Evolutionary conservation across 148 eudicot genomes (phyloP), one percentile per base, ranked within the genome.

Genomic region (Cornus kousa): DNA sequence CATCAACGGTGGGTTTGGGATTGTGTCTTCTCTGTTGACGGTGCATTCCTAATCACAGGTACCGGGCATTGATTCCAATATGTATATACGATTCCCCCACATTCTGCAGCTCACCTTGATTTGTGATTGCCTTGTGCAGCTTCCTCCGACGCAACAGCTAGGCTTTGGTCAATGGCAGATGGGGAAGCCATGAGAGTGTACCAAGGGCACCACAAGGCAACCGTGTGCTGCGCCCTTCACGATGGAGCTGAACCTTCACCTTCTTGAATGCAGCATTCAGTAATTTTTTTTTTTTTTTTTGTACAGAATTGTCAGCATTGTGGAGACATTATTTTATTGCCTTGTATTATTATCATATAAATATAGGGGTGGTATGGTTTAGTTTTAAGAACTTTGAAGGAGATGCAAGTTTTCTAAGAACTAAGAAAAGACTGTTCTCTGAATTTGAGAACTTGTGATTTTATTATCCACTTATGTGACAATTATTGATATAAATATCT

Each of bases 1-100:
- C 99, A 97, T 82, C 89, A 91, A 43, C 93, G 99, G 9, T 97
- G 99, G 99, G 99, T 97, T 24, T 94, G 99, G 98, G 99, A 97
- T 80, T 97, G 98, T 79, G 97, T 92, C 59, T 94, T 92, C 84
- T 97, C 99, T 37, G 98, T 92, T n/a, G 98, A 97, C 37, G 99
- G 99, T 78, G 99, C 99, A 70, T 97, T 86, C 80, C 94, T 97
- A 14, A 90, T 94, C 78, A 97, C 99, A 82, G 99, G 99, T 96
- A 84, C 57, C 77, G 64, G 43, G 2, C 31, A 17, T 9, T 50
- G 24, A 17, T 62, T 62, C 22, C 20, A 62, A 62, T 62, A 62
- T 62, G 4, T 19, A 17, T 4, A 4, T 28, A 28, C 28, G 28
- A 28, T 28, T 19, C 20, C 24, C 22, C 66, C 23, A 17, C 66